Evolutionary conservation across 1,284 basidiomycete genomes (phyloP).

Genomic region (Anthracocystis walkeri): DNA sequence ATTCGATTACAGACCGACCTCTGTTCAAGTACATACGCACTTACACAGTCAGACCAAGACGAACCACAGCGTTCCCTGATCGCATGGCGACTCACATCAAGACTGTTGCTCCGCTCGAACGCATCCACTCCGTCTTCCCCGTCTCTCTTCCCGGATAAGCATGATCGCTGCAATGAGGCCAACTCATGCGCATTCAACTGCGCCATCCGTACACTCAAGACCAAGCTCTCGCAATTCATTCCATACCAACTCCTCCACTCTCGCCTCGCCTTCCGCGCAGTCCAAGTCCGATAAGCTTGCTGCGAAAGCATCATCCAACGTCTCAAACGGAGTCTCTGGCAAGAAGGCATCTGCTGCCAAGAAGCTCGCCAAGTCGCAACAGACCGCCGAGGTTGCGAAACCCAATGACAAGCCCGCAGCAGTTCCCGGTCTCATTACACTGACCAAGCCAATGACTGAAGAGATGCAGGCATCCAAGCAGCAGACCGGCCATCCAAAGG

Average conservation of each 20-base stretch:
- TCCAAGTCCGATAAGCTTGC: conserved; percentile 36
- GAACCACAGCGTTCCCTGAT: not conserved
- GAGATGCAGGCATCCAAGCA: conserved; percentile 43
- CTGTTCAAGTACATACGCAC: not conserved
- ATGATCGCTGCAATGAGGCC: conserved; percentile 65
- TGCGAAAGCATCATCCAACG: conserved; percentile 32
- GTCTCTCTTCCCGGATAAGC: conserved; percentile 6
- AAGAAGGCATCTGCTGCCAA: conserved; percentile 47
- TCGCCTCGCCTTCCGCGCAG: conserved; percentile 43
- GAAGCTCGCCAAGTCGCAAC: conserved; percentile 32
- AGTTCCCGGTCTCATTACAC: conserved; percentile 52
- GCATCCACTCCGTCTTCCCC: not conserved
- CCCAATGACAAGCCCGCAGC: conserved; percentile 13
- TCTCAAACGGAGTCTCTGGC: conserved; percentile 28
- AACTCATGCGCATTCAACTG: conserved; percentile 39
- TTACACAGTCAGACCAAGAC: not conserved
- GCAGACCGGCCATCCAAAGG: conserved; percentile 14
- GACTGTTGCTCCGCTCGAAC: not conserved
- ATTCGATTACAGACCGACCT: not conserved
- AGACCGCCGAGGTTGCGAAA: conserved; percentile 14
- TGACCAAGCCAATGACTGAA: conserved; percentile 49
- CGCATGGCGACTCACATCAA: not conserved
- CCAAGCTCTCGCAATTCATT: conserved; percentile 49
- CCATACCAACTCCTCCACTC: conserved; percentile 25
- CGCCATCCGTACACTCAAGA: conserved; percentile 49